These are phyloP conservation scores for Pleurotus sapidus DNA, from an alignment of 768 basidiomycete genomes.

Conservation along the genomic window DNA sequence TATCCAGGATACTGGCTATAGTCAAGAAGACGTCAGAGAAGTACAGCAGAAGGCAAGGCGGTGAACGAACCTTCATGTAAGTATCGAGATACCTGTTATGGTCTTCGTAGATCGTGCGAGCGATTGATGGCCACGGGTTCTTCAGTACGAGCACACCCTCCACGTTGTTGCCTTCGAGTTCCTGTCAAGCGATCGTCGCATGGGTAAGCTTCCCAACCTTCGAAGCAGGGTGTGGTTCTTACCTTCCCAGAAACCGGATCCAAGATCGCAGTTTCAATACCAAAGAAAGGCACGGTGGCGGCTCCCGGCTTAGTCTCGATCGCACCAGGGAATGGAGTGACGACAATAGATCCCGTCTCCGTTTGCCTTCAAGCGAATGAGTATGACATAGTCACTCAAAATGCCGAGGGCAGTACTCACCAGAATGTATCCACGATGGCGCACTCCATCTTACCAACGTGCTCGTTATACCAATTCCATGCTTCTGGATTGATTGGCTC, in stretches of 20 bases:
- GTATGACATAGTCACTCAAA: neutral
- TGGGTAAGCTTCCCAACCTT: neutral
- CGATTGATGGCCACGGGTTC: slow-evolving; percentile 93
- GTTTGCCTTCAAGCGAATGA: slow-evolving; percentile 68
- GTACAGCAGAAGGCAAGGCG: neutral
- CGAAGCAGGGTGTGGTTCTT: slow-evolving; percentile 9
- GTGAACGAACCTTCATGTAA: slow-evolving; percentile 38
- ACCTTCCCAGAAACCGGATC: slow-evolving; percentile 79
- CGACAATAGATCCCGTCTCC: slow-evolving; percentile 93
- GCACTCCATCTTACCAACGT: slow-evolving; percentile 84
- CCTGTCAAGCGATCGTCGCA: slow-evolving; percentile 25
- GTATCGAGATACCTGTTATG: slow-evolving; percentile 76
- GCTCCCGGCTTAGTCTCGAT: slow-evolving; percentile 95
- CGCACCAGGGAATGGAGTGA: slow-evolving; percentile 95
- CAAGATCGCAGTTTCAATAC: slow-evolving; percentile 84
- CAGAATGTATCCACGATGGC: slow-evolving; percentile 95
- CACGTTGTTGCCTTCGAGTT: slow-evolving; percentile 75
- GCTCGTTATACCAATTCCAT: slow-evolving; percentile 98
- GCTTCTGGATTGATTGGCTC: slow-evolving; percentile 99
- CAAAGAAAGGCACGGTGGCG: slow-evolving; percentile 98
- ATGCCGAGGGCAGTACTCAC: slow-evolving; percentile 26
- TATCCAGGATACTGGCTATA: slow-evolving; percentile 77
- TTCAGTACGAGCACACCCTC: slow-evolving; percentile 89
- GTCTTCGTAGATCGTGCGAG: slow-evolving; percentile 88
- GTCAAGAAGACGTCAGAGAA: neutral